phyloP scores from a whole-genome alignment of 768 basidiomycete species.

The Lactarius akahatsu region DNA sequence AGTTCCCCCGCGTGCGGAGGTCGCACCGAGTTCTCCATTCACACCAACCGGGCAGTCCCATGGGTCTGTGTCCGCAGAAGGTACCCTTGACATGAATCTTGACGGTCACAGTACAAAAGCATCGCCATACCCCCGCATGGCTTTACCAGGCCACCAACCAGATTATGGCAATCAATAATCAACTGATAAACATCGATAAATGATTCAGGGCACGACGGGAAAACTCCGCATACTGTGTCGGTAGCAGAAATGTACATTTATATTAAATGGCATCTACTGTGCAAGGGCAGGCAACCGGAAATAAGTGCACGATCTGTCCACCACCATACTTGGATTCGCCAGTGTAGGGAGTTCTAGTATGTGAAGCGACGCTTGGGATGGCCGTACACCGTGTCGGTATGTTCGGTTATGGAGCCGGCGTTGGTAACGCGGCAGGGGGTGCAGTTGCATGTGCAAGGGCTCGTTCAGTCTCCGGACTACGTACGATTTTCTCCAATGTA shows the following conservation, averaged over 20 bases:
- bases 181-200: not conserved
- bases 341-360: not conserved
- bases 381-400: not conserved
- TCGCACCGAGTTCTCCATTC: not conserved
- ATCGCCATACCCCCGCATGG: not conserved
- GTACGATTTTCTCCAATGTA: constrained; percentile 61
- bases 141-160: constrained; percentile 5
- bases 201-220: not conserved
- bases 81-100: constrained; percentile 15
- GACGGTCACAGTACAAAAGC: constrained; percentile 12
- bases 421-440: not conserved
- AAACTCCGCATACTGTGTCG: not conserved
- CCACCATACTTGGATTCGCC: not conserved
- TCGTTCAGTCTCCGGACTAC: constrained; percentile 62
- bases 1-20: not conserved
- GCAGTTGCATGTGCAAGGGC: constrained; percentile 16
- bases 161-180: constrained; percentile 4
- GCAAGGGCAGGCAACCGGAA: not conserved
- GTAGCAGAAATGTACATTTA: not conserved
- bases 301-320: not conserved
- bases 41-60: constrained; percentile 26
- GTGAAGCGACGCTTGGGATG: not conserved
- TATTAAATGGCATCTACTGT: not conserved
- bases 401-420: not conserved
- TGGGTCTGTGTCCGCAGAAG: constrained; percentile 19